A percentile compares a stretch with the other conserved stretches of the same genome.
Evolutionary conservation across 768 basidiomycete species (phyloP).

Genomic region (Pholiota molesta): DNA sequence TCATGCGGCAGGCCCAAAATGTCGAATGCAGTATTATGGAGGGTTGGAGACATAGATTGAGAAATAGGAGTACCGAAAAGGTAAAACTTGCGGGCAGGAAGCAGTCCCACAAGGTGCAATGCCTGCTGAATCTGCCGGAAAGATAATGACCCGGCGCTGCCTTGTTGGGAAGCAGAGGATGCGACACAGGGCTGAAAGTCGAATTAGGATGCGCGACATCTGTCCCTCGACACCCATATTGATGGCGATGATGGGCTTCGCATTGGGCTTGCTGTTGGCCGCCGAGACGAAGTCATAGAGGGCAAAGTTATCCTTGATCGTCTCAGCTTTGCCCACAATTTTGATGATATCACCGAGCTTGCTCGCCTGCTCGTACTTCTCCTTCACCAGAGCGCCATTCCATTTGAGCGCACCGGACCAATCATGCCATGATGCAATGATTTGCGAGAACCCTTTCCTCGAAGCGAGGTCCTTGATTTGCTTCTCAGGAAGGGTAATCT

Average conservation of each 20-base stretch:
- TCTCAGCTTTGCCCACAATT: slow-evolving; percentile 83
- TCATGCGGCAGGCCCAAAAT: slow-evolving; percentile 81
- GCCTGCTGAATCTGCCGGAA: slow-evolving; percentile 85
- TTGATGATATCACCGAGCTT: slow-evolving; percentile 88
- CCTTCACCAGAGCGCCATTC: slow-evolving; percentile 65
- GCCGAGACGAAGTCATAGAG: slow-evolving; percentile 72
- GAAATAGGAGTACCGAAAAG: slow-evolving; percentile 90
- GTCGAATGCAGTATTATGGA: slow-evolving; percentile 90
- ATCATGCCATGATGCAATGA: slow-evolving; percentile 96
- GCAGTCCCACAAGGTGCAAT: slow-evolving; percentile 77
- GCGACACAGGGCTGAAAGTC: slow-evolving; percentile 89
- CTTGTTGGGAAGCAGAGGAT: slow-evolving; percentile 79
- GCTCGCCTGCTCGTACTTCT: slow-evolving; percentile 69
- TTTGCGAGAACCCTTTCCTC: slow-evolving; percentile 71
- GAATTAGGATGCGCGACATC: slow-evolving; percentile 87
- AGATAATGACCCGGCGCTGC: slow-evolving; percentile 95
- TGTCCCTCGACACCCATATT: slow-evolving; percentile 93
- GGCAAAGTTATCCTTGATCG: slow-evolving; percentile 76
- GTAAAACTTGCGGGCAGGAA: slow-evolving; percentile 76
- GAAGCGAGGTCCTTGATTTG: slow-evolving; percentile 58
- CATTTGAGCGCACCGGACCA: slow-evolving; percentile 87
- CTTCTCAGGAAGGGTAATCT: slow-evolving; percentile 73
- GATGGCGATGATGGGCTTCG: slow-evolving; percentile 90
- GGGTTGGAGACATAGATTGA: slow-evolving; percentile 87
- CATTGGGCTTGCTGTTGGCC: slow-evolving; percentile 39